phyloP scores from a whole-genome alignment of 148 eudicot genomes.

The Salicornia ramosissima region DNA sequence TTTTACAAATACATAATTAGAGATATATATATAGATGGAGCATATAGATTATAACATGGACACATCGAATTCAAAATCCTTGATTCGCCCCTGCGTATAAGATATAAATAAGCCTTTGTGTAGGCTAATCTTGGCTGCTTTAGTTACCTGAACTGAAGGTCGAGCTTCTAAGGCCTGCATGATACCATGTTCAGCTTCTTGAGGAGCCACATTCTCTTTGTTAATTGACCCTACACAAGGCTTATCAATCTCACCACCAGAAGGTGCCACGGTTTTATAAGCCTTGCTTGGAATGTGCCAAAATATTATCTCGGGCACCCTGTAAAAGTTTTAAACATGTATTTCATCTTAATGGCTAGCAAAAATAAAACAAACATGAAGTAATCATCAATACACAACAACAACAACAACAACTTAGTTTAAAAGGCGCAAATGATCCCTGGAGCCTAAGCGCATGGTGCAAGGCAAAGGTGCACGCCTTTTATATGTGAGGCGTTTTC shows the following conservation, averaged over 20 bases:
- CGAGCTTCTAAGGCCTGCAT: constrained; percentile 65
- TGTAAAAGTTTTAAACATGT: constrained; percentile 20
- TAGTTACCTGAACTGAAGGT: constrained; percentile 87
- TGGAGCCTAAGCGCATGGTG: too few relatives aligned
- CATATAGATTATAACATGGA: too few relatives aligned
- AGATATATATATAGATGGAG: too few relatives aligned
- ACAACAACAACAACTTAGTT: too few relatives aligned
- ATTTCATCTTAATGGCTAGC: not conserved
- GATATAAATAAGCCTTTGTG: too few relatives aligned
- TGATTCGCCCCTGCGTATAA: too few relatives aligned
- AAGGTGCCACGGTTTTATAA: constrained; percentile 58
- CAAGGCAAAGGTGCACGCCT: too few relatives aligned
- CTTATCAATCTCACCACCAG: constrained; percentile 18
- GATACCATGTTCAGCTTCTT: constrained; percentile 75
- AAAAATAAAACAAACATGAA: not conserved
- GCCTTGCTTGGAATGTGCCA: constrained; percentile 91
- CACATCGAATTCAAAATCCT: too few relatives aligned
- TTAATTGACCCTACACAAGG: constrained; percentile 79
- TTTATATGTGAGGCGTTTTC: too few relatives aligned
- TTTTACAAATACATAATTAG: too few relatives aligned
- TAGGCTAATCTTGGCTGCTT: too few relatives aligned
- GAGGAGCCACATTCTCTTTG: constrained; percentile 68
- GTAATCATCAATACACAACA: not conserved
- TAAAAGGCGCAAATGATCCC: too few relatives aligned
- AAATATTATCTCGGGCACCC: constrained; percentile 85